Evolutionary conservation across 116 monocot genomes (phyloP), one percentile per base, ranked within the genome.

Genomic region (Posidonia oceanica): DNA sequence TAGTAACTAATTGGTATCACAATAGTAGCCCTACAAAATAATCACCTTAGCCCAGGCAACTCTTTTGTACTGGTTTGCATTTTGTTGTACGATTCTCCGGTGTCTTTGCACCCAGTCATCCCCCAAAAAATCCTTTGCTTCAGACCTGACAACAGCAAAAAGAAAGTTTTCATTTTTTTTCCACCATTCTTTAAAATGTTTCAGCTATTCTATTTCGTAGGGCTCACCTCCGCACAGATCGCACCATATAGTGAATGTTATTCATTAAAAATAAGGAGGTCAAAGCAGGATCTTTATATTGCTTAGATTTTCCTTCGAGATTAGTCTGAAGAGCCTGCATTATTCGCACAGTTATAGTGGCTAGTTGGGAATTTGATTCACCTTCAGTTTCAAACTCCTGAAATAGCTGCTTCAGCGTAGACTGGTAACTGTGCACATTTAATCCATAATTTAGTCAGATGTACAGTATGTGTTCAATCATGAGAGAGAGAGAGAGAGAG

Each of bases 21-120:
- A 29, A 29, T 1, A 29, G 29, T 29, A 1, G 29, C 29, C 29
- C 29, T 29, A 29, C 29, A 29, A 0, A 29, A 29, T 29, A 29
- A 29, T 29, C 29, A 95, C 95, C 86, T 95, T 91, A 63, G 76
- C 59, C 95, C 95, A 95, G 72, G 86, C 86, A 78, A 91, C 77
- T 77, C 86, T 86, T 76, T 76, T 84, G 56, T 95, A 95, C 52
- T 81, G 84, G 73, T 86, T 86, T 40, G 95, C 95, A 80, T 95
- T 85, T 78, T 95, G 88, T 71, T 95, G 95, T 41, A 95, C 95
- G 59, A 86, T 80, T 75, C 95, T 91, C 52, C 91, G 80, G 48
- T 95, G 95, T 71, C 91, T 82, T 74, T 91, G 88, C 61, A 95
- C 84, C 95, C 95, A 95, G 44, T 95, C 95, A 78, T 91, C 88